A percentile compares a stretch with the other conserved stretches of the same genome.
These are phyloP conservation scores for Acacia confusa DNA, from an alignment of 306 rosid genomes.

Conservation along the genomic window DNA sequence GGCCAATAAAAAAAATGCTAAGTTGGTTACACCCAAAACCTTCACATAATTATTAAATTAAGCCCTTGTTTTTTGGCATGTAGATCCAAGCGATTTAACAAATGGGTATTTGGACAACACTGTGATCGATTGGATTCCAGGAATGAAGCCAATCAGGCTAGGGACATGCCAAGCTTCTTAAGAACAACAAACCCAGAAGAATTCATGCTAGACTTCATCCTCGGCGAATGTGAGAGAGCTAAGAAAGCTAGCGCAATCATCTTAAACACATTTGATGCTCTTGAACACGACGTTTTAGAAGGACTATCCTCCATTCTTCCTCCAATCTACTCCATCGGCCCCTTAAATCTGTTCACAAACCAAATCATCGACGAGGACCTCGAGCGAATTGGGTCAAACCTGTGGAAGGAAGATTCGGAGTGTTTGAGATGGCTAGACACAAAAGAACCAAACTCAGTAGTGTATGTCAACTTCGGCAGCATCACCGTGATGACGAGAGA, in stretches of 20 bases:
- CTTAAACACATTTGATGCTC: neutral
- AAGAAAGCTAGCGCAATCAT: neutral
- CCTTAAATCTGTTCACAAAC: neutral
- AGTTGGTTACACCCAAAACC: too few relatives aligned
- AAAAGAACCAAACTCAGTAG: neutral
- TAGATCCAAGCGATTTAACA: neutral
- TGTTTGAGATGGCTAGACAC: neutral
- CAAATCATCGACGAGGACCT: neutral
- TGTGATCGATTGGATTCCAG: neutral
- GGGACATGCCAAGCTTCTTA: neutral
- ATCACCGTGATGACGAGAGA: neutral
- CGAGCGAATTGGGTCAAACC: neutral
- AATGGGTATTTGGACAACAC: neutral
- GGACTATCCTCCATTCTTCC: neutral
- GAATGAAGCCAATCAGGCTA: neutral
- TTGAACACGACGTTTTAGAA: neutral
- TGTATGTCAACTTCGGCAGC: neutral
- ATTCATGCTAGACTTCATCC: neutral
- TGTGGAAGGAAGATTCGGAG: neutral
- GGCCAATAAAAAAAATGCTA: too few relatives aligned
- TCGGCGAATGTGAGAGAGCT: neutral
- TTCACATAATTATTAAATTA: too few relatives aligned
- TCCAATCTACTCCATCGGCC: neutral
- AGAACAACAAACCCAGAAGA: neutral
- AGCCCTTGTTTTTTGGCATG: neutral